A percentile compares a stretch with the other conserved stretches of the same genome.
Conservation (phyloP, 2,329 filamentous ascomycete genomes). For the Xylaria sp. region DNA sequence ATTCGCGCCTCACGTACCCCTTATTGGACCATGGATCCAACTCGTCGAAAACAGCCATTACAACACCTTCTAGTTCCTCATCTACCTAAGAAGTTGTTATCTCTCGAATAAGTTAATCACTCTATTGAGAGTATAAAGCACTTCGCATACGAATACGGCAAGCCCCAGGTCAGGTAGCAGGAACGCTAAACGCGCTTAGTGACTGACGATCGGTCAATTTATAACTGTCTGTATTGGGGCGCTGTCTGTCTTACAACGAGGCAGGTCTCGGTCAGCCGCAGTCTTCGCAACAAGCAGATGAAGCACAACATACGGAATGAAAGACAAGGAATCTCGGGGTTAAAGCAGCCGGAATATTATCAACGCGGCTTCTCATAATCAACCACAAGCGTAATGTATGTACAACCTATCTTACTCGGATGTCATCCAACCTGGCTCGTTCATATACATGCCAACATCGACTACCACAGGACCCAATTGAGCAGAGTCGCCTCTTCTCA, state of each 20-base stretch:
- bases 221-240: background rate
- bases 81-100: background rate
- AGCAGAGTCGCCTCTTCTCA: background rate
- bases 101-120: background rate
- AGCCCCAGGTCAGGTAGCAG: background rate
- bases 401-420: background rate
- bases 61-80: background rate
- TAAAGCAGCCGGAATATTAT: background rate
- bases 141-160: background rate
- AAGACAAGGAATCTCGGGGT: background rate
- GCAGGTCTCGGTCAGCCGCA: background rate
- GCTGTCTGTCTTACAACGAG: background rate
- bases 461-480: background rate
- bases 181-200: background rate
- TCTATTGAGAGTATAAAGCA: background rate
- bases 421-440: background rate
- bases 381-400: constrained; percentile 1
- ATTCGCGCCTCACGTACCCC: constrained; percentile 1
- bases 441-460: constrained; percentile 11
- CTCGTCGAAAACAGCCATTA: background rate
- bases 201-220: background rate
- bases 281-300: background rate
- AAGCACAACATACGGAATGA: background rate
- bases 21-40: background rate
- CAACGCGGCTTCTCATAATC: constrained; percentile 1